A percentile compares a stretch with the other conserved stretches of the same genome.
phyloP scores from a whole-genome alignment of 257 asterid species.

The Ocimum tenuiflorum region DNA sequence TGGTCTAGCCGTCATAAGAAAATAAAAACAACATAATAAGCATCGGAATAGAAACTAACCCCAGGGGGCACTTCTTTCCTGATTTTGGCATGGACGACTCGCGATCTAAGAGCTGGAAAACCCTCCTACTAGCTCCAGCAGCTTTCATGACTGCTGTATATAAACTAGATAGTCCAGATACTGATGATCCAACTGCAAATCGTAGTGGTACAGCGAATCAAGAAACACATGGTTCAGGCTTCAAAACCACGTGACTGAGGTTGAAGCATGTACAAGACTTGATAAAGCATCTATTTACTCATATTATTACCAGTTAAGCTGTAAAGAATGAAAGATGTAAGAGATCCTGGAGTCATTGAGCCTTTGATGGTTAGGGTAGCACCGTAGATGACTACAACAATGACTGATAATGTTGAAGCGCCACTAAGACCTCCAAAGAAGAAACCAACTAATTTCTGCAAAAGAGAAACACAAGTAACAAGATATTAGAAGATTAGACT shows the following conservation, averaged over 20 bases:
- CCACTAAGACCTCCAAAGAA: constrained; percentile 75
- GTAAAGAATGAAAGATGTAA: constrained; percentile 78
- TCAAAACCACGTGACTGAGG: not conserved
- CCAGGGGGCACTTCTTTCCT: constrained; percentile 62
- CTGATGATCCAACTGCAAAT: constrained; percentile 71
- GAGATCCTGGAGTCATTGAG: constrained; percentile 70
- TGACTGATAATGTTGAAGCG: constrained; percentile 76
- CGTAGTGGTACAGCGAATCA: not conserved
- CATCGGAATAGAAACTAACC: constrained; percentile 37
- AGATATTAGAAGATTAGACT: constrained; percentile 12
- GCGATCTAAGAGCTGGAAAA: constrained; percentile 74
- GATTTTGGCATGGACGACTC: constrained; percentile 61
- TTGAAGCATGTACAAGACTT: not conserved
- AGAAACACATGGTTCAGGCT: constrained; percentile 6
- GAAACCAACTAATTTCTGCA: constrained; percentile 62
- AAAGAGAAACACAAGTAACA: not conserved
- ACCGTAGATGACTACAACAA: constrained; percentile 64
- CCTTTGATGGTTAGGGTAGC: constrained; percentile 71
- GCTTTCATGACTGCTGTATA: constrained; percentile 82
- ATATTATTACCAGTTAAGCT: constrained; percentile 61
- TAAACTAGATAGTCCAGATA: constrained; percentile 60
- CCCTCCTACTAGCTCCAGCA: constrained; percentile 91
- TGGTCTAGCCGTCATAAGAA: not conserved
- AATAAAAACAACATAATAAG: not conserved
- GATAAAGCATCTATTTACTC: constrained; percentile 24